Base-by-base conservation (phyloP, 148 eudicot species). In the Drosera capensis region DNA sequence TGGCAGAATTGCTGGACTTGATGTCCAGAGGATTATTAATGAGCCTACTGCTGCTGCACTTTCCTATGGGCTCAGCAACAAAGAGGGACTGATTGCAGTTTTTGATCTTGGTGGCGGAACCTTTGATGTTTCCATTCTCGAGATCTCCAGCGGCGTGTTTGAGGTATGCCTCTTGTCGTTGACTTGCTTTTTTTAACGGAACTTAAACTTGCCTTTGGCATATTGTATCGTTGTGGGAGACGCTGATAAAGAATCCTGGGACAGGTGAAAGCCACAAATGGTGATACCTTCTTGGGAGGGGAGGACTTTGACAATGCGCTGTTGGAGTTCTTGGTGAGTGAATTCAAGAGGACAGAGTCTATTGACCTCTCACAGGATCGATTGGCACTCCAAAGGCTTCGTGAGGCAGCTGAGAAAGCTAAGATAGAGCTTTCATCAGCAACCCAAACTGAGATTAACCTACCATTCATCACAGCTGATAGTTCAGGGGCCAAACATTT, bases 1-100 rank as follows among this genome's bases (percentile, higher is more conserved):
- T 52, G 96, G 96, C 15, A 58, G 74, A 52, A 87, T n/a, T n/a
- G n/a, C n/a, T n/a, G n/a, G n/a, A n/a, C n/a, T n/a, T n/a, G n/a
- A n/a, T n/a, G n/a, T n/a, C n/a, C n/a, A n/a, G n/a, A n/a, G n/a
- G n/a, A n/a, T n/a, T n/a, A n/a, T n/a, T n/a, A n/a, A n/a, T n/a
- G 96, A 87, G 61, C 96, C 96, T 1, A 87, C 96, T 35, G 96
- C 96, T 42, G 96, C 96, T 72, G 96, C 96, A 26, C 96, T 87
- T 48, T 87, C 96, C 7, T 87, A 87, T 56, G 96, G 96, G 14
- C 17, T 74, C 69, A 87, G 65, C 67, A 79, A 83, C 60, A 87
- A 87, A 58, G 94, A 87, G 56, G 96, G 96, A 19, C 83, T 87
- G 15, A 72, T 87, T 52, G 96, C 94, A 15, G 96, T 87, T 29